Percentiles rank a stretch among this genome's conserved stretches.
Evolutionary conservation across 2,329 filamentous ascomycete genomes (phyloP).

Genomic region (Pyrenochaeta sp.): DNA sequence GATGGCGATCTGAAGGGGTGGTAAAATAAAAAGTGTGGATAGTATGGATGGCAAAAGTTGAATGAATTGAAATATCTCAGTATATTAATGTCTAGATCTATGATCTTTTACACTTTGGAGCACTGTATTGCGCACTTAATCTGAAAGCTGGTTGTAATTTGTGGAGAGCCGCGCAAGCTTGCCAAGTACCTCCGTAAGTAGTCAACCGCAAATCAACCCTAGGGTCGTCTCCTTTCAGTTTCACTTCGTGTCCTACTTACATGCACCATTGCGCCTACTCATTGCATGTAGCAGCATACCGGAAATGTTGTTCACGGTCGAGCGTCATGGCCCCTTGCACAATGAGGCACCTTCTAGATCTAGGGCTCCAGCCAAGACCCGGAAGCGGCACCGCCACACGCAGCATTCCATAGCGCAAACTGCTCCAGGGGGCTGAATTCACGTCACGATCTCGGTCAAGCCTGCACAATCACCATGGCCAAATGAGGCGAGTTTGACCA

Average conservation of each 20-base stretch:
- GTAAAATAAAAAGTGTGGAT: background rate
- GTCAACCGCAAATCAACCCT: too few species aligned
- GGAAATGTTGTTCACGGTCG: background rate
- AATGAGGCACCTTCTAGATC: conserved; percentile 13
- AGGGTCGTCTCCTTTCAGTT: too few species aligned
- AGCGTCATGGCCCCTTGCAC: background rate
- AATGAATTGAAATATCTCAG: background rate
- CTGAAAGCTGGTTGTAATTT: too few species aligned
- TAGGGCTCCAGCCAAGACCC: conserved; percentile 16
- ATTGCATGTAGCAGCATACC: conserved; percentile 3
- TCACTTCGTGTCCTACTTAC: too few species aligned
- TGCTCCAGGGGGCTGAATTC: background rate
- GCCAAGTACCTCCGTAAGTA: too few species aligned
- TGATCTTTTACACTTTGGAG: too few species aligned
- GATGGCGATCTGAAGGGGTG: conserved; percentile 20
- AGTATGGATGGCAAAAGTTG: background rate
- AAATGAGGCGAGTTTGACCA: background rate
- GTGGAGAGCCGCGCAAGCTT: background rate
- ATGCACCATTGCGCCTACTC: too few species aligned
- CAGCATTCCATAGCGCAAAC: background rate
- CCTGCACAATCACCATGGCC: background rate
- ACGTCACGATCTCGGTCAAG: background rate
- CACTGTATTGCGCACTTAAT: too few species aligned
- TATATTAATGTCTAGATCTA: too few species aligned
- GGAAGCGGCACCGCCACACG: conserved; percentile 4